Conservation (phyloP, 306 rosid species). For the Hylodesmum podocarpum region DNA sequence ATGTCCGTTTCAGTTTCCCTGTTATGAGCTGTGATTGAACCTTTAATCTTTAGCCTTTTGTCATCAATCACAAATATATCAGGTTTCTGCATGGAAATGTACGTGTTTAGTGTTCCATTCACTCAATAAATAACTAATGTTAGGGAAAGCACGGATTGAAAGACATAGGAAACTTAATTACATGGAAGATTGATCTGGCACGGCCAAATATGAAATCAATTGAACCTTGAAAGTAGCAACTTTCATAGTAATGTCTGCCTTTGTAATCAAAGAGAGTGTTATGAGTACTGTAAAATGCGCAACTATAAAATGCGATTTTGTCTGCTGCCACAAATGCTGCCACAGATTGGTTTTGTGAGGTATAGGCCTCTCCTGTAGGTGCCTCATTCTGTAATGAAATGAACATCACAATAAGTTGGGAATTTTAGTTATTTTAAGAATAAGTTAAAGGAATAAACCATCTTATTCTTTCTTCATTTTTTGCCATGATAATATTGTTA, state of each 20-base stretch:
- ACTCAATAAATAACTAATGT: neutral
- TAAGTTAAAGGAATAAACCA: no score
- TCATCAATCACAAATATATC: conserved; percentile 79
- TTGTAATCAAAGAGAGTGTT: conserved; percentile 87
- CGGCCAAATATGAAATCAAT: conserved; percentile 96
- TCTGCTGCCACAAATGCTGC: conserved; percentile 87
- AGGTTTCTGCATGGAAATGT: conserved; percentile 44
- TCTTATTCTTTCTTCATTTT: no score
- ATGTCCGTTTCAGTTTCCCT: conserved; percentile 46
- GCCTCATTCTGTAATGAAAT: conserved; percentile 79
- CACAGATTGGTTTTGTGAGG: conserved; percentile 95
- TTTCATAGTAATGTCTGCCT: conserved; percentile 84
- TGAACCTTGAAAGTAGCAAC: conserved; percentile 79
- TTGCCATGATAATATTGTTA: no score
- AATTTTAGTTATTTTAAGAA: no score
- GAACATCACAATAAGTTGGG: neutral
- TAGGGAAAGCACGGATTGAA: neutral
- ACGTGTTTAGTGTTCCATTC: neutral
- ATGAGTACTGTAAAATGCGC: conserved; percentile 87
- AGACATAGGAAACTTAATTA: conserved; percentile 1
- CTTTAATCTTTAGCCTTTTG: conserved; percentile 54
- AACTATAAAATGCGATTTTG: conserved; percentile 76
- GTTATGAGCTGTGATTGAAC: conserved; percentile 71
- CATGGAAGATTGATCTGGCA: conserved; percentile 58
- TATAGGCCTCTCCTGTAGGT: conserved; percentile 88